These are phyloP conservation scores for Sistotremastrum suecicum DNA, from an alignment of 768 basidiomycete genomes.

Conservation along the genomic window DNA sequence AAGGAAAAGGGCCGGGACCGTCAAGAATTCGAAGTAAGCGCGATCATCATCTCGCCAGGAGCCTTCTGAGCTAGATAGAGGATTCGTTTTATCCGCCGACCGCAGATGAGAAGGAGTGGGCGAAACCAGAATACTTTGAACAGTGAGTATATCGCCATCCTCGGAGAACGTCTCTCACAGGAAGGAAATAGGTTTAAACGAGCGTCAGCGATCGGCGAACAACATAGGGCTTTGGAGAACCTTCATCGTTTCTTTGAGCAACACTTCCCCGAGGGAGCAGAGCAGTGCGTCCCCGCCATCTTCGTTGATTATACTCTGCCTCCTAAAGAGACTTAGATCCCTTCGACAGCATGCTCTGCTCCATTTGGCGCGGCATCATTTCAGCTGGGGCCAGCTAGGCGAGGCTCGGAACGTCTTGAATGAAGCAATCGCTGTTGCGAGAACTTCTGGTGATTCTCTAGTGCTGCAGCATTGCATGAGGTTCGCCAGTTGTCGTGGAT, in stretches of 20 bases:
- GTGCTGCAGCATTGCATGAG: conserved; percentile 72
- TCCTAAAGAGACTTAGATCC: conserved; percentile 31
- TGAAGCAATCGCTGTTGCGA: conserved; percentile 68
- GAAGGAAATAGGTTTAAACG: conserved; percentile 44
- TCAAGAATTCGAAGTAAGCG: not conserved
- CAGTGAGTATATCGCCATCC: conserved; percentile 25
- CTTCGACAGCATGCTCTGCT: conserved; percentile 69
- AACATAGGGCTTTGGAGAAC: conserved; percentile 52
- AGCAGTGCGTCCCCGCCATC: conserved; percentile 43
- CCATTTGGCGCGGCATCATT: conserved; percentile 68
- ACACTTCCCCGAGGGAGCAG: conserved; percentile 64
- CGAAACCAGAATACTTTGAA: conserved; percentile 44
- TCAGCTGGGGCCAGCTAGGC: conserved; percentile 47
- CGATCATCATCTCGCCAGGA: conserved; percentile 21
- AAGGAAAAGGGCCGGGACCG: conserved; percentile 27
- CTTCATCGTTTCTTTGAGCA: conserved; percentile 75
- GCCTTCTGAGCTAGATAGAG: conserved; percentile 16
- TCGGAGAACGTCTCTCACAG: no score
- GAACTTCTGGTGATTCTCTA: conserved; percentile 54
- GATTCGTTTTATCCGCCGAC: not conserved
- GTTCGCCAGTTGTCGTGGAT: conserved; percentile 20
- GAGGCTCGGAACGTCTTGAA: conserved; percentile 60
- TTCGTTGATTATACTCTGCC: not conserved
- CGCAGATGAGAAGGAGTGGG: conserved; percentile 48
- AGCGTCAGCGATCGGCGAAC: conserved; percentile 50